Conservation (phyloP, 2,329 filamentous ascomycete species). For the Ophiostoma sp. region DNA sequence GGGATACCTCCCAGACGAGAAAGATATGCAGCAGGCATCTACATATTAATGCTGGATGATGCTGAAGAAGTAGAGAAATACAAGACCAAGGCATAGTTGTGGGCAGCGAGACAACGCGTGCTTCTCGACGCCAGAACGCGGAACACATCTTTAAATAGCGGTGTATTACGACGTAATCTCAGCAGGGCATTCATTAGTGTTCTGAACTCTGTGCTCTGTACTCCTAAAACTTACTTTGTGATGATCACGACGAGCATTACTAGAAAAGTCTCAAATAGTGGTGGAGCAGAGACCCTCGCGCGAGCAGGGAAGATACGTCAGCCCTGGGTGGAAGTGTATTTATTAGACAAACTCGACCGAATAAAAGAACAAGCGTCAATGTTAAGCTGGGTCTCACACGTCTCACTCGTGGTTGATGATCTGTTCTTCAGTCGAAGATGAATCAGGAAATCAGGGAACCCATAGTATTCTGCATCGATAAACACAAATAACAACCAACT, state of each 20-base stretch:
- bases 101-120: background rate
- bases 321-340: slow-evolving; percentile 2
- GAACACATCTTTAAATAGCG: background rate
- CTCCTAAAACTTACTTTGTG: background rate
- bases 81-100: background rate
- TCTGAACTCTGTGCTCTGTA: background rate
- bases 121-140: background rate
- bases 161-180: background rate
- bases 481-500: background rate
- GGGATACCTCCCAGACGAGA: too few species aligned
- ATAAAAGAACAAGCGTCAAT: too few species aligned
- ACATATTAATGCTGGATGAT: background rate
- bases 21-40: too few species aligned
- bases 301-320: slow-evolving; percentile 6
- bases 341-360: background rate
- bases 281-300: slow-evolving; percentile 5
- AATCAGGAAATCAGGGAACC: too few species aligned
- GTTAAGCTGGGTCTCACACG: too few species aligned
- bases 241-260: background rate
- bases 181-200: background rate
- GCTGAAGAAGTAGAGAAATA: background rate
- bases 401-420: too few species aligned
- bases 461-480: too few species aligned
- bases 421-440: too few species aligned
- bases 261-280: background rate